Base-by-base conservation (phyloP, 768 basidiomycete species). In the Rhizopogon roseolus region DNA sequence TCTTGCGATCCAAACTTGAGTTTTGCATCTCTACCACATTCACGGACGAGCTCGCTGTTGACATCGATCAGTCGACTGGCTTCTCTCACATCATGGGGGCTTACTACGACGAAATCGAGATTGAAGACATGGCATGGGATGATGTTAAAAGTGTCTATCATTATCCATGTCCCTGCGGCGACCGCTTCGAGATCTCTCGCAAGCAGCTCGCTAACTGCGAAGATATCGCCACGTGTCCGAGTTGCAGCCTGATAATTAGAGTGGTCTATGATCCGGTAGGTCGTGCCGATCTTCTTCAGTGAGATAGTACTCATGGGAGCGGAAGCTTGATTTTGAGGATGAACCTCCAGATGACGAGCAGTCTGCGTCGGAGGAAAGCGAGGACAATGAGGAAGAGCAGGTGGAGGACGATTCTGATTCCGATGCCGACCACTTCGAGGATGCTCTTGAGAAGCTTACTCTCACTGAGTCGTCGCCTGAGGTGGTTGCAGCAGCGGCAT, bases 141-240 rank as follows among this genome's bases (percentile, higher is more conserved):
- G 77, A 78, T 22, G 82, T 78, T 52, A 90, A 87, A 65, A 66
- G 78, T 40, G 88, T 98, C 5, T 98, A 86, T 64, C 95, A 98
- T 76, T 97, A 95, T 68, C 96, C 95, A 0, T 99, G 94, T 65
- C 95, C 96, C 1, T 98, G 96, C 64, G 96, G 96, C 8, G 96
- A 99, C 73, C 85, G 95, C 40, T 99, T 98, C 73, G 96, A 98
- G 71, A 98, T 98, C 60, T 84, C 88, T 29, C 82, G 88, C 60
- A 73, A 75, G 57, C 93, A 98, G 71, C 82, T 98, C 7, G 81
- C 84, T 42, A 76, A 93, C 60, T 97, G 83, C 52, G 97, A 98
- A 63, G 97, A 98, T 66, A 84, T 95, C 43, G 96, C 95, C 22
- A 94, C 82, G 49, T 98, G 97, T 74, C 97, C 97, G 0, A 95